Evolutionary conservation across 2,329 filamentous ascomycete species (phyloP), one percentile per base, ranked within the genome.

Genomic region (Penicillium digitatum): DNA sequence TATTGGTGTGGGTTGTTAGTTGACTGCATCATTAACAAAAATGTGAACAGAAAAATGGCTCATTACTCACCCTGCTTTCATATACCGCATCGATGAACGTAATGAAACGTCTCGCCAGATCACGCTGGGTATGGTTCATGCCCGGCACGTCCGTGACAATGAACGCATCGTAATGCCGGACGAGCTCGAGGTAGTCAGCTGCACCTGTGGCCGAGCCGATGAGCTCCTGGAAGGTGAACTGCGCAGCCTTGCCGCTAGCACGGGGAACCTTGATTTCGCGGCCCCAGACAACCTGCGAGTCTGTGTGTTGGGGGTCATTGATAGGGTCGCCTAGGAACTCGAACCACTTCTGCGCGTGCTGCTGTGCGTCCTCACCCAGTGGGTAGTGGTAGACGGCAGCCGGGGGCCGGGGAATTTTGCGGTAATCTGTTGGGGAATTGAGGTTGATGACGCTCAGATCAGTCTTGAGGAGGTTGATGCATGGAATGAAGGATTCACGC

Each of bases 31-130:
- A 32, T 11, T 10, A 7, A 34, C n/a, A 16, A 6, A 12, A 18
- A 16, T 3, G 31, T 10, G 16, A 31, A n/a, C 12, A 24, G 24
- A 18, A 22, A n/a, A 5, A 20, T 47, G 40, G 20, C 37, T 26
- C 7, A 18, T 18, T 32, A 60, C 77, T 56, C 70, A 83, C 81
- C 64, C 80, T 74, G 60, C 76, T 79, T 74, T 99, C 94, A 69
- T 99, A 99, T 5, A 96, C 87, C 6, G 94, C 93, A 71, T 99
- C 94, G 62, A 99, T 90, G 65, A 99, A 96, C 0, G 93, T 99
- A 71, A 99, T 99, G 74, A 99, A 96, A 5, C 94, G 82, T 12
- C 94, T 80, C 0, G 94, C 94, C 37, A 96, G 81, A 75, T 99
- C 94, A 20, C 94, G 85, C 68, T 91, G 85, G 52, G 85, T 84